phyloP scores from a whole-genome alignment of 1,284 basidiomycete species.

The Baeospora myosura region DNA sequence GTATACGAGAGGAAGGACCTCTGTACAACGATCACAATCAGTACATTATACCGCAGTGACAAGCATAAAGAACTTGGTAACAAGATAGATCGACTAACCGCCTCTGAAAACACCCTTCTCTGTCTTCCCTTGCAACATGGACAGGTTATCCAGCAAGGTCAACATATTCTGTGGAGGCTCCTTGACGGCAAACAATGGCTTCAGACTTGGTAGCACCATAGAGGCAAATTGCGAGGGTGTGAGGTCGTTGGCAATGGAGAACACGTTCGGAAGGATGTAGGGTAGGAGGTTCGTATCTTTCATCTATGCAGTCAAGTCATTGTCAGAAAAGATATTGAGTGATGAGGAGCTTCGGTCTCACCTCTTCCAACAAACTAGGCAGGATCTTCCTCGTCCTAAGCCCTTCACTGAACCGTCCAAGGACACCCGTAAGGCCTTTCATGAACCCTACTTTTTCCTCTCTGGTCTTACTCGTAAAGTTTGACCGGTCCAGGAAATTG shows the following conservation, averaged over 20 bases:
- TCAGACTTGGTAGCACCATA: slow-evolving; percentile 80
- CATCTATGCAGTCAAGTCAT: slow-evolving; percentile 49
- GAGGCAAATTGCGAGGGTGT: slow-evolving; percentile 77
- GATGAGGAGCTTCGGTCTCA: slow-evolving; percentile 25
- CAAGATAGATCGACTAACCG: slow-evolving; percentile 46
- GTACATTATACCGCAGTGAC: slow-evolving; percentile 5
- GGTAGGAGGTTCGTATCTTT: slow-evolving; percentile 89
- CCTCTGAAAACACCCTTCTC: slow-evolving; percentile 83
- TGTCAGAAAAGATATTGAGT: not conserved
- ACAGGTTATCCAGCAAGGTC: slow-evolving; percentile 84
- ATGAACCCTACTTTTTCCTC: slow-evolving; percentile 97
- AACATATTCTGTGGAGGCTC: slow-evolving; percentile 98
- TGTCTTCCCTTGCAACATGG: slow-evolving; percentile 86
- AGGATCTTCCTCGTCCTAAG: slow-evolving; percentile 86
- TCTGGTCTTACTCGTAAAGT: slow-evolving; percentile 87
- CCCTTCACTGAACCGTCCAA: slow-evolving; percentile 85
- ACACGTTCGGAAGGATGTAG: slow-evolving; percentile 97
- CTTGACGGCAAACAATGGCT: slow-evolving; percentile 84
- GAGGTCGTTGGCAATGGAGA: slow-evolving; percentile 78
- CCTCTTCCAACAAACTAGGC: slow-evolving; percentile 92
- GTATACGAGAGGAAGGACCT: slow-evolving; percentile 92
- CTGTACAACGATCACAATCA: too few relatives aligned
- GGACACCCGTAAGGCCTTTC: slow-evolving; percentile 79
- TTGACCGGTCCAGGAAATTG: slow-evolving; percentile 93
- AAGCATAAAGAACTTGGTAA: not conserved